These are phyloP conservation scores for Ampelomyces quisqualis DNA, from an alignment of 2,329 filamentous ascomycete species.

Conservation along the genomic window DNA sequence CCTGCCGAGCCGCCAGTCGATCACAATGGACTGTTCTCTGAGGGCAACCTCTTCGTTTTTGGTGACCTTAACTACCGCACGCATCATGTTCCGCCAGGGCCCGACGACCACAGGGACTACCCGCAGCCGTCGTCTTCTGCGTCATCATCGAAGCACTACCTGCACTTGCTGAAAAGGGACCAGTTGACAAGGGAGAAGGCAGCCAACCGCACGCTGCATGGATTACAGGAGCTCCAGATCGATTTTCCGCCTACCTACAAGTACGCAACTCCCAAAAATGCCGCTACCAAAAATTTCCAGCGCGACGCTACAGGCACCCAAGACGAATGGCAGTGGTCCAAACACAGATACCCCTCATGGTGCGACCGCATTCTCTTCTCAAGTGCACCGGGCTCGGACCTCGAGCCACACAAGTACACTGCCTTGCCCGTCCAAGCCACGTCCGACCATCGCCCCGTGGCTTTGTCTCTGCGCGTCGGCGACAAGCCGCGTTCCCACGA, in stretches of 20 bases:
- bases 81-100: slow-evolving; percentile 62
- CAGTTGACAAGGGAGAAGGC: slow-evolving; percentile 74
- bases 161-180: slow-evolving; percentile 68
- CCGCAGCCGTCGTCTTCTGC: slow-evolving; percentile 58
- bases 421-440: slow-evolving; percentile 76
- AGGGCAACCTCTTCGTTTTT: slow-evolving; percentile 76
- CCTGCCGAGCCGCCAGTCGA: slow-evolving; percentile 34
- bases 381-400: slow-evolving; percentile 38
- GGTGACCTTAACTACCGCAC: slow-evolving; percentile 97
- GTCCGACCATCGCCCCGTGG: slow-evolving; percentile 86
- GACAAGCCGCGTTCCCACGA: slow-evolving; percentile 46
- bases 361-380: slow-evolving; percentile 87
- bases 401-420: slow-evolving; percentile 65
- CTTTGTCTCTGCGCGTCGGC: slow-evolving; percentile 67
- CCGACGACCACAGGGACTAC: slow-evolving; percentile 60
- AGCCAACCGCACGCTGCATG: slow-evolving; percentile 72
- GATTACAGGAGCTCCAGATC: slow-evolving; percentile 72
- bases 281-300: too few species aligned
- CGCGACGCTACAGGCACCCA: too few species aligned
- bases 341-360: slow-evolving; percentile 83
- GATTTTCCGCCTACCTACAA: slow-evolving; percentile 94
- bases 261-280: slow-evolving; percentile 54
- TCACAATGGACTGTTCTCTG: slow-evolving; percentile 69
- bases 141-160: slow-evolving; percentile 60
- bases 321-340: slow-evolving; percentile 69